Evolutionary conservation across 2,329 filamentous ascomycete genomes (phyloP), one percentile per base, ranked within the genome.

Genomic region (Fusarium albosuccineum): DNA sequence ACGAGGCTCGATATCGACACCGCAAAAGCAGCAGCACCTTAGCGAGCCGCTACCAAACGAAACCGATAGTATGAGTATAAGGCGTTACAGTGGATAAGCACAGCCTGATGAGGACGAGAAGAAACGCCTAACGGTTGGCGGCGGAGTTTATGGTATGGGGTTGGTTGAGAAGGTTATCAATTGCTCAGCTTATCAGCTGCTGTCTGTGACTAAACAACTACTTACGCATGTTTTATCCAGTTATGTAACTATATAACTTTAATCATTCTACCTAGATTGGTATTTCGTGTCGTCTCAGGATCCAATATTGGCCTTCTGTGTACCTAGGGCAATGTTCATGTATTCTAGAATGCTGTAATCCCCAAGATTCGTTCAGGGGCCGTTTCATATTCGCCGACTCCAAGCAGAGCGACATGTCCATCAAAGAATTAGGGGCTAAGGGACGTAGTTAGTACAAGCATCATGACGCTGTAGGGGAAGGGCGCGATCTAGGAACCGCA

Each of bases 391-490:
- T 22, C 30, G 8, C 7, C 9, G 11, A 6, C 26, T 34, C 11
- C 29, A 26, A 11, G 16, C n/a, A 10, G 27, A 29, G 46, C 9
- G 9, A 16, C 11, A 17, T 42, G 26, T 40, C 27, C 16, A 57
- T 48, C 5, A 30, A 54, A 29, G 30, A 22, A 57, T 30, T 13
- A 29, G 7, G 29, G 52, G 54, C 56, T 61, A 60, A 41, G 17
- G 30, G 27, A 52, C 7, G 60, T 50, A 11, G 52, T 67, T 44
- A 62, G 60, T 65, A 49, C 36, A 57, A 34, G 45, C 39, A 54
- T 49, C 52, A 56, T 50, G n/a, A 54, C 33, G 30, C 27, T 51
- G 16, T 30, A 14, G 40, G 27, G 49, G 41, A 50, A 33, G 34
- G 51, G 27, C 30, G 41, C 27, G n/a, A 42, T 37, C 17, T 30